A percentile compares a stretch with the other conserved stretches of the same genome.
phyloP scores from a whole-genome alignment of 495 filamentous ascomycete genomes.

The Aspergillus funiculosus region DNA sequence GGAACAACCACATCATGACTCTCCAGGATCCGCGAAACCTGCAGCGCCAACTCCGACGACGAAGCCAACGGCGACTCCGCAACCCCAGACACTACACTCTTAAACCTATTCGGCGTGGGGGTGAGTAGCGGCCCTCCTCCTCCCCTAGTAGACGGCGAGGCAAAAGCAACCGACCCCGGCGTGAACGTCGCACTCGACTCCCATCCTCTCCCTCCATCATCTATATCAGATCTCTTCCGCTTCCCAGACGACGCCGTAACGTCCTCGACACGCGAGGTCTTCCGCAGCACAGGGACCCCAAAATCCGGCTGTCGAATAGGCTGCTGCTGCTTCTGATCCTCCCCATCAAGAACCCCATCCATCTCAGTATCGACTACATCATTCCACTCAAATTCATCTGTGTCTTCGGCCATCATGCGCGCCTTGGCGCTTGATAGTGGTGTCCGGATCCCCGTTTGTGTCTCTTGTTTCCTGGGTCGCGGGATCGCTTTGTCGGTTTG shows the following conservation, averaged over 20 bases:
- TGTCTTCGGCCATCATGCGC: conserved; percentile 39
- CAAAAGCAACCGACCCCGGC: background rate
- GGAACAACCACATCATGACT: conserved; percentile 42
- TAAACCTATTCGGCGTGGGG: conserved; percentile 47
- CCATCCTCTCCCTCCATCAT: conserved; percentile 21
- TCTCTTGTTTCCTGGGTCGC: background rate
- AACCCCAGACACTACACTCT: conserved; percentile 24
- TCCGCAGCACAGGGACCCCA: conserved; percentile 26
- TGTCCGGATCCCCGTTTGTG: conserved; percentile 16
- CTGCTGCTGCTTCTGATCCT: background rate
- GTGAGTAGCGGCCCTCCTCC: conserved; percentile 29
- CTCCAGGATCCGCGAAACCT: conserved; percentile 48
- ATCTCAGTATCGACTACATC: conserved; percentile 13
- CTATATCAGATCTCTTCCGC: conserved; percentile 42
- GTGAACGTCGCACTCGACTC: conserved; percentile 5
- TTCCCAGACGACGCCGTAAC: conserved; percentile 50
- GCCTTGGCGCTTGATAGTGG: conserved; percentile 33
- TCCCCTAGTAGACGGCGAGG: conserved; percentile 29
- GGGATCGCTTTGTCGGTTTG: conserved; percentile 9
- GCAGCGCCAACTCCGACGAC: conserved; percentile 45
- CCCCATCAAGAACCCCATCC: conserved; percentile 3
- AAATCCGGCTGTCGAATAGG: conserved; percentile 24
- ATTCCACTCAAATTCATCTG: conserved; percentile 44
- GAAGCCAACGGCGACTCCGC: conserved; percentile 21
- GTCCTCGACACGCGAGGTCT: conserved; percentile 39